Evolutionary conservation across 768 basidiomycete genomes (phyloP).

Genomic region (Trametes punicea): DNA sequence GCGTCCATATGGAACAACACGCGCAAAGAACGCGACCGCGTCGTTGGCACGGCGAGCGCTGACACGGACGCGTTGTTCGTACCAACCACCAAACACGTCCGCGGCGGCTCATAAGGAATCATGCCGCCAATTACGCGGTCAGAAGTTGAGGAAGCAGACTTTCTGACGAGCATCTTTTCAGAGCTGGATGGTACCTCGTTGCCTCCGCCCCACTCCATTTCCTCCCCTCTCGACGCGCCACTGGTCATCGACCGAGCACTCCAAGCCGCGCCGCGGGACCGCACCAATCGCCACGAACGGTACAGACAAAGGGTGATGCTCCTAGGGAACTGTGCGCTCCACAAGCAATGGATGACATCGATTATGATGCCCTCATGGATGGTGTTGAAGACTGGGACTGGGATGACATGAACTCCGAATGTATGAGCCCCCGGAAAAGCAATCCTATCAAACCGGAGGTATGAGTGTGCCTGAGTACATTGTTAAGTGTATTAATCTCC

Average conservation of each 20-base stretch:
- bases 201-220: slow-evolving; percentile 30
- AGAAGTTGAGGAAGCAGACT: slow-evolving; percentile 50
- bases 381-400: slow-evolving; percentile 73
- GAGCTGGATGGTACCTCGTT: slow-evolving; percentile 49
- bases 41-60: neutral
- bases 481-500: neutral
- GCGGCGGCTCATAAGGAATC: neutral
- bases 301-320: neutral
- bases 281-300: neutral
- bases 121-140: slow-evolving; percentile 39
- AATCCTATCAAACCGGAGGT: slow-evolving; percentile 18
- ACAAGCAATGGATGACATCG: slow-evolving; percentile 30
- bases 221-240: slow-evolving; percentile 12
- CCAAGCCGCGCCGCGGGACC: neutral
- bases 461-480: accelerated
- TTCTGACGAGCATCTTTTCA: slow-evolving; percentile 52
- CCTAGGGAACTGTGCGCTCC: neutral
- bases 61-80: neutral
- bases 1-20: slow-evolving; percentile 5
- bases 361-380: slow-evolving; percentile 50
- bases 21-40: slow-evolving; percentile 19
- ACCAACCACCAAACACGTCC: neutral
- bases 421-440: slow-evolving; percentile 49
- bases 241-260: slow-evolving; percentile 5
- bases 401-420: slow-evolving; percentile 52